Base-by-base conservation (phyloP, 2,329 filamentous ascomycete species). In the Blastomyces gilchristii region DNA sequence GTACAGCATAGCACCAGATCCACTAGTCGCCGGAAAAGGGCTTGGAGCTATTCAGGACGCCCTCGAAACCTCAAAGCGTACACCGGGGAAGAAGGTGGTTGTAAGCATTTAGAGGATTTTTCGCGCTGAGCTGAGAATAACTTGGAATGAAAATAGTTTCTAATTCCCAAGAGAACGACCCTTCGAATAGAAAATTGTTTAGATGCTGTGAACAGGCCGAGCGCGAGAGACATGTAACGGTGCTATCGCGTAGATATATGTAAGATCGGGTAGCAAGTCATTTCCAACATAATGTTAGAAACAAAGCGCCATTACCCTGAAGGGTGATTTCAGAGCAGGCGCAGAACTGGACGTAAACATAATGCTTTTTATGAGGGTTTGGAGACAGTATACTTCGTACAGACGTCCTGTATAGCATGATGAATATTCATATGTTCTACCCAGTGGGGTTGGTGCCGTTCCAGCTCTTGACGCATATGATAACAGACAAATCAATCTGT, bases 51-150 rank as follows among this genome's bases (percentile, higher is more conserved):
- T 80, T 1, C 77, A 81, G 62, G 73, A 71, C 7, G 79, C 71
- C 0, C 63, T 80, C 39, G 73, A 79, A 66, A 37, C 72, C 0
- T 65, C 75, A 50, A 71, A 74, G 58, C 77, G 78, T 2, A 75
- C 80, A 1, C 78, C 76, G 8, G 78, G 74, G 1, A 72, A 72
- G 67, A 81, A 80, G 67, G 34, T 79, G 31, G 77, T 80, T 18
- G 72, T 78, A 18, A 62, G 47, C 12, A 62, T 68, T 34, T 62
- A 57, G 45, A 45, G 28, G 64, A 31, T 11, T 61, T n/a, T 22
- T 31, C 25, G 18, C 41, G 43, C 9, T 7, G 37, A 41, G 34
- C 54, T 41, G 34, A 22, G 8, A 57, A 57, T 18, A 25, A 25
- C 34, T 57, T 41, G 0, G 2, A 57, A n/a, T 57, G 53, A 57